Base-by-base conservation (phyloP, 371 early-diverging fungal species). In the Polyrhizophydium stewartii region DNA sequence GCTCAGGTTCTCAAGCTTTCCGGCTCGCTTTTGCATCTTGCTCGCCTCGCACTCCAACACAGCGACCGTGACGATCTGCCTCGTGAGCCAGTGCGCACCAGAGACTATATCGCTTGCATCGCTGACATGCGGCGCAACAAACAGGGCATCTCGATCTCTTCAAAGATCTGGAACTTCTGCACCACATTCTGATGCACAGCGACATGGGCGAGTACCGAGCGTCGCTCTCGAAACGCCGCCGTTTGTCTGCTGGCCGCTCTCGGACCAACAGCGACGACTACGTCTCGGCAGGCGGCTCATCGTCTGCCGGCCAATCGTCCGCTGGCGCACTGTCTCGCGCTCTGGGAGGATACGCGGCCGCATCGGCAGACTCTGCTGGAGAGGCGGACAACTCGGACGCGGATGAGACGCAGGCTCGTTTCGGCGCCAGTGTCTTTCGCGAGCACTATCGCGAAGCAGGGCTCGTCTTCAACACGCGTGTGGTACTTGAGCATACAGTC, bases 381-480 rank as follows among this genome's bases (percentile, higher is more conserved):
- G n/a, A n/a, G n/a, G n/a, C n/a, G n/a, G n/a, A n/a, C n/a, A n/a
- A n/a, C n/a, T 35, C 35, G 35, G 7, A 35, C 35, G 35, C 35
- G 3, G 35, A 47, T 25, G 49, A 47, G 25, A 16, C 3, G 7
- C 7, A 6, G 49, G n/a, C n/a, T n/a, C n/a, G n/a, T n/a, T 47
- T 47, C 16, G 49, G 49, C 28, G 7, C 3, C 7, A 7, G 63
- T 16, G 63, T 82, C 1, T 85, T 82, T 52, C 25, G 57, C 10
- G 71, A 69, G 51, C 35, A 65, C 21, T 85, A 70, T 55, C 59
- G 62, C 17, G 85, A 83, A 58, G 72, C 64, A 9, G 78, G 79
- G 7, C 68, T 84, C 5, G 82, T 85, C 12, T 69, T 85, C 16
- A 72, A 76, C 16, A 77, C 84, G 0, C 67, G 56, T 10, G 59